A percentile compares a stretch with the other conserved stretches of the same genome.
Evolutionary conservation across 2,329 filamentous ascomycete species (phyloP).

Genomic region (Aspergillus spinulosporus): DNA sequence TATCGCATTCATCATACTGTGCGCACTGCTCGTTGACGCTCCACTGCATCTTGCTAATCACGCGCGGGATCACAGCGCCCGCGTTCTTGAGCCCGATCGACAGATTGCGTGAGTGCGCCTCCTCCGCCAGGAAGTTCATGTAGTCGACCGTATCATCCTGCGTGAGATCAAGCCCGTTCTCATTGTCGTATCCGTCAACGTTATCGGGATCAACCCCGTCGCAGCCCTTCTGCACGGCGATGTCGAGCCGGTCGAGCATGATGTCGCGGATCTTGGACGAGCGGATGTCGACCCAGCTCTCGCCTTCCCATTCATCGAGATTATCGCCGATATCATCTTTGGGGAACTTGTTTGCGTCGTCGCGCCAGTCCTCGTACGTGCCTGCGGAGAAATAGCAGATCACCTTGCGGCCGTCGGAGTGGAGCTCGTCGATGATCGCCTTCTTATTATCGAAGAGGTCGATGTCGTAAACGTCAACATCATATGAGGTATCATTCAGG

Average conservation of each 20-base stretch:
- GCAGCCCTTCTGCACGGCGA: slow-evolving; percentile 63
- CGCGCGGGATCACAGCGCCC: slow-evolving; percentile 56
- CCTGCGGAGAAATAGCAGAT: slow-evolving; percentile 77
- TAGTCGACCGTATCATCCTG: slow-evolving; percentile 58
- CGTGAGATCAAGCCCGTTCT: slow-evolving; percentile 63
- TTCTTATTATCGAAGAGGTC: slow-evolving; percentile 57
- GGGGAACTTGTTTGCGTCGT: slow-evolving; percentile 58
- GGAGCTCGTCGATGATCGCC: slow-evolving; percentile 50
- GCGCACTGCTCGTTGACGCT: slow-evolving; percentile 70
- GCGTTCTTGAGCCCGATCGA: slow-evolving; percentile 70
- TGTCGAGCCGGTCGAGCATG: slow-evolving; percentile 61
- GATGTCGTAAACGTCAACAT: slow-evolving; percentile 63
- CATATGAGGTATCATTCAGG: slow-evolving; percentile 45
- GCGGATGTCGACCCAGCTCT: slow-evolving; percentile 65
- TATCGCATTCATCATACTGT: slow-evolving; percentile 60
- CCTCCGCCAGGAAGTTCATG: slow-evolving; percentile 59
- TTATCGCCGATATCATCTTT: slow-evolving; percentile 57
- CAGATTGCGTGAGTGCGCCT: slow-evolving; percentile 57
- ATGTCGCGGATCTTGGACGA: slow-evolving; percentile 62
- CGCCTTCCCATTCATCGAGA: slow-evolving; percentile 65
- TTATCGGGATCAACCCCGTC: slow-evolving; percentile 72
- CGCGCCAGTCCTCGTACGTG: slow-evolving; percentile 64
- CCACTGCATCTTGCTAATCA: slow-evolving; percentile 60
- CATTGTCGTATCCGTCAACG: slow-evolving; percentile 66
- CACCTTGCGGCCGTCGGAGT: slow-evolving; percentile 57